phyloP scores from a whole-genome alignment of 2,329 filamentous ascomycete genomes.

The Gremmenia infestans region DNA sequence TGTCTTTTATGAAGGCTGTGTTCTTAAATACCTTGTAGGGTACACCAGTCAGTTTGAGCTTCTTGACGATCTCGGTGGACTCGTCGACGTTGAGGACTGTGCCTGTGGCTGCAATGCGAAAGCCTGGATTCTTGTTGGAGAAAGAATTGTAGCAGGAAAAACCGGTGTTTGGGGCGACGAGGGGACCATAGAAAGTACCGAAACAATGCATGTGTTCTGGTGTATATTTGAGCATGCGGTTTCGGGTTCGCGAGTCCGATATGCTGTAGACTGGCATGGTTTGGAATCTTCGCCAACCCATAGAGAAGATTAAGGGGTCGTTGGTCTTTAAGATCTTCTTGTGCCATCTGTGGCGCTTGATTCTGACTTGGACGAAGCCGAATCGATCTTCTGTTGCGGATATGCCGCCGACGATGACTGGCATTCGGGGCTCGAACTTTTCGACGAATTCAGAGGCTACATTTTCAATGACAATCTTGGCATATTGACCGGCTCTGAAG shows the following conservation, averaged over 20 bases:
- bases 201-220: slow-evolving; percentile 99
- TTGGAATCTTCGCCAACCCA: slow-evolving; percentile 96
- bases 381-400: slow-evolving; percentile 92
- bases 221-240: slow-evolving; percentile 98
- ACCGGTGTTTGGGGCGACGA: slow-evolving; percentile 92
- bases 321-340: slow-evolving; percentile 99
- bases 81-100: slow-evolving; percentile 93
- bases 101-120: slow-evolving; percentile 90
- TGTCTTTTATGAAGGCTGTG: slow-evolving; percentile 96
- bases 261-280: slow-evolving; percentile 90
- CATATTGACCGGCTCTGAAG: slow-evolving; percentile 87
- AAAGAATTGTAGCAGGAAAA: slow-evolving; percentile 93
- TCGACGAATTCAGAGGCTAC: slow-evolving; percentile 87
- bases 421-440: slow-evolving; percentile 75
- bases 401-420: slow-evolving; percentile 86
- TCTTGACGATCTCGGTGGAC: slow-evolving; percentile 96
- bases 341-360: slow-evolving; percentile 98
- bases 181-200: slow-evolving; percentile 88
- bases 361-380: slow-evolving; percentile 89
- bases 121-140: slow-evolving; percentile 77
- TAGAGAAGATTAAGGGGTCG: slow-evolving; percentile 92
- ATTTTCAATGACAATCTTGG: slow-evolving; percentile 80
- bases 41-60: slow-evolving; percentile 89
- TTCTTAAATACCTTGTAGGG: slow-evolving; percentile 99
- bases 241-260: slow-evolving; percentile 85